phyloP scores from a whole-genome alignment of 805 yeast genomes.

The Kuraishia ogatae region DNA sequence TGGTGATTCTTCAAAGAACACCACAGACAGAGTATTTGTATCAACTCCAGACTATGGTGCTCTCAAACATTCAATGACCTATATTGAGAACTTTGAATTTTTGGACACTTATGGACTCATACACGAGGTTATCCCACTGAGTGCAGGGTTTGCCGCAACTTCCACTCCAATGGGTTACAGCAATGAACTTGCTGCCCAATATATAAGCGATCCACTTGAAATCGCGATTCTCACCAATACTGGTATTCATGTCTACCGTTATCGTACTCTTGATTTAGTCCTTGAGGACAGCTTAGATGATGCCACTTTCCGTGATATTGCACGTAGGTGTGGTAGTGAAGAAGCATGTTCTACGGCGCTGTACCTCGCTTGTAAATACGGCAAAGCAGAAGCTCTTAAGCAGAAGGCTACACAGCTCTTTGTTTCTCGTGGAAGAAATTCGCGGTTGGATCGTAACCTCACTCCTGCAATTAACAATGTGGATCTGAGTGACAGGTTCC shows the following conservation, averaged over 20 bases:
- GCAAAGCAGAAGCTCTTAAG: slow-evolving; percentile 41
- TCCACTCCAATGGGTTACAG: slow-evolving; percentile 74
- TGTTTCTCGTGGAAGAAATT: slow-evolving; percentile 45
- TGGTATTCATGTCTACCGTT: slow-evolving; percentile 69
- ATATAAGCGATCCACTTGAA: slow-evolving; percentile 53
- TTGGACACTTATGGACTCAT: slow-evolving; percentile 48
- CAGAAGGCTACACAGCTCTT: slow-evolving; percentile 41
- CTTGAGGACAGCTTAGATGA: slow-evolving; percentile 60
- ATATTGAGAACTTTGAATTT: slow-evolving; percentile 76
- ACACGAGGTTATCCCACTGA: slow-evolving; percentile 64
- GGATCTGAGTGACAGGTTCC: slow-evolving; percentile 84
- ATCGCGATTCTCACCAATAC: slow-evolving; percentile 78
- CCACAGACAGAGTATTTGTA: slow-evolving; percentile 49
- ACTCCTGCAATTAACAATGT: slow-evolving; percentile 57
- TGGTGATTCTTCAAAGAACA: slow-evolving; percentile 15
- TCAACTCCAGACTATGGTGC: slow-evolving; percentile 83
- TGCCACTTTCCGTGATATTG: slow-evolving; percentile 56
- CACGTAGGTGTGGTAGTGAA: slow-evolving; percentile 72
- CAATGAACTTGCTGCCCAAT: slow-evolving; percentile 82
- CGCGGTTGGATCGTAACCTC: slow-evolving; percentile 27
- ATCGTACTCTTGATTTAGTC: slow-evolving; percentile 73
- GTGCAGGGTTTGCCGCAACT: slow-evolving; percentile 66
- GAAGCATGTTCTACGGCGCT: slow-evolving; percentile 89
- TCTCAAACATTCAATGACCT: slow-evolving; percentile 60
- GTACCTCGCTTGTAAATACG: slow-evolving; percentile 71